phyloP scores from a whole-genome alignment of 1,284 basidiomycete genomes.

The Amylostereum areolatum region DNA sequence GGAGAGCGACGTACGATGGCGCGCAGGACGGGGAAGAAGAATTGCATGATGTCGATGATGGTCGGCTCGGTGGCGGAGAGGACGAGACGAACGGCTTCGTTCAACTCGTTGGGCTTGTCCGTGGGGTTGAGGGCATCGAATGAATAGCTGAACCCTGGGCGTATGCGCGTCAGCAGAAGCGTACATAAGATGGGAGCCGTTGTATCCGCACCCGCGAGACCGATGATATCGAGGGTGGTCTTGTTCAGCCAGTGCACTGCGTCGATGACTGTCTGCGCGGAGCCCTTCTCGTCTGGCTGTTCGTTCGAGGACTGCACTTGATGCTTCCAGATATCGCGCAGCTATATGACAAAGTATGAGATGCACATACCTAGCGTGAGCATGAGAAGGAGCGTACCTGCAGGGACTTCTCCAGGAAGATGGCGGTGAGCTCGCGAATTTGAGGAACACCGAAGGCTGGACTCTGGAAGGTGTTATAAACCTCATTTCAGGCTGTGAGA shows the following conservation, averaged over 20 bases:
- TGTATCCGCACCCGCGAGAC: slow-evolving; percentile 31
- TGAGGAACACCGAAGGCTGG: slow-evolving; percentile 29
- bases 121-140: slow-evolving; percentile 24
- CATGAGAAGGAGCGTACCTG: slow-evolving; percentile 14
- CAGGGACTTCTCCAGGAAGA: slow-evolving; percentile 27
- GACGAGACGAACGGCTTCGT: slow-evolving; percentile 19
- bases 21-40: not conserved
- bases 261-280: slow-evolving; percentile 26
- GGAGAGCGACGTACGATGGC: not conserved
- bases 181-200: not conserved
- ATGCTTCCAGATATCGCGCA: slow-evolving; percentile 20
- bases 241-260: slow-evolving; percentile 35
- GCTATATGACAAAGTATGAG: slow-evolving; percentile 9
- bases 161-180: not conserved
- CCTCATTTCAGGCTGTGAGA: not conserved
- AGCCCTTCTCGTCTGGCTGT: slow-evolving; percentile 1
- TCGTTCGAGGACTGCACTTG: slow-evolving; percentile 2
- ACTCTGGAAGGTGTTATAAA: slow-evolving; percentile 14
- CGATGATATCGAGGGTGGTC: slow-evolving; percentile 46
- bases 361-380: not conserved
- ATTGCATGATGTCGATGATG: slow-evolving; percentile 14
- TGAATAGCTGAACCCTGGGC: slow-evolving; percentile 32
- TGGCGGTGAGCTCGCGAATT: slow-evolving; percentile 24
- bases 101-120: slow-evolving; percentile 22
- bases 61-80: slow-evolving; percentile 11